phyloP scores from a whole-genome alignment of 768 basidiomycete species.

The Hypholoma fasciculare region DNA sequence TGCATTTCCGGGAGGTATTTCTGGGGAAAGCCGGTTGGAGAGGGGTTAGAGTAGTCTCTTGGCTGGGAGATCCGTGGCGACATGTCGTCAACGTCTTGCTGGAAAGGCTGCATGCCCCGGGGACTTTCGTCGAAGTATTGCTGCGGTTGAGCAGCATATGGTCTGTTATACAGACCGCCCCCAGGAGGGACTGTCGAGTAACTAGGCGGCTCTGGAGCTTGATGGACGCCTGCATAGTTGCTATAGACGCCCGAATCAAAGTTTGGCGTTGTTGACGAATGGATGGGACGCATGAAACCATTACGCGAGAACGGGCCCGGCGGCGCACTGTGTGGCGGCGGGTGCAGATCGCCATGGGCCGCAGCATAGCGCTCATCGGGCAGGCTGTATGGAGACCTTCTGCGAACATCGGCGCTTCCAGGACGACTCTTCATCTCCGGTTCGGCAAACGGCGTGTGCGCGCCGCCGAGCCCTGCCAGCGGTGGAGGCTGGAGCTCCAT shows the following conservation, averaged over 20 bases:
- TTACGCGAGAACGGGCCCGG: neutral
- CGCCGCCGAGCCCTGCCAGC: slow-evolving; percentile 2
- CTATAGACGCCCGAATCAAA: neutral
- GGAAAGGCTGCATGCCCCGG: slow-evolving; percentile 9
- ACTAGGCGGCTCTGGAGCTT: neutral
- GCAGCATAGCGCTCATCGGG: neutral
- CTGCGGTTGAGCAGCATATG: slow-evolving; percentile 4
- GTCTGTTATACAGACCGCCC: neutral
- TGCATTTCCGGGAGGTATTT: slow-evolving; percentile 22
- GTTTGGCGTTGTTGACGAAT: neutral
- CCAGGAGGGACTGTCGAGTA: neutral
- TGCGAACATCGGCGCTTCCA: neutral
- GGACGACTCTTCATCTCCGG: neutral
- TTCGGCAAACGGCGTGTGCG: neutral
- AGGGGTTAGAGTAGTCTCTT: slow-evolving; percentile 9
- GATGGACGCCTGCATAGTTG: neutral
- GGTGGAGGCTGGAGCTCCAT: slow-evolving; percentile 18
- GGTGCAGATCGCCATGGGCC: neutral
- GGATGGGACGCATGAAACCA: neutral
- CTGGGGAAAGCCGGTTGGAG: slow-evolving; percentile 25
- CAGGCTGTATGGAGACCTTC: slow-evolving; percentile 3
- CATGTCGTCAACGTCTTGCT: neutral
- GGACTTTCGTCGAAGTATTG: slow-evolving; percentile 2
- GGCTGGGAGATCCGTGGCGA: neutral
- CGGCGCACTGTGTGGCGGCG: slow-evolving; percentile 1